phyloP scores from a whole-genome alignment of 768 basidiomycete species.

The Kwoniella dejecticola region DNA sequence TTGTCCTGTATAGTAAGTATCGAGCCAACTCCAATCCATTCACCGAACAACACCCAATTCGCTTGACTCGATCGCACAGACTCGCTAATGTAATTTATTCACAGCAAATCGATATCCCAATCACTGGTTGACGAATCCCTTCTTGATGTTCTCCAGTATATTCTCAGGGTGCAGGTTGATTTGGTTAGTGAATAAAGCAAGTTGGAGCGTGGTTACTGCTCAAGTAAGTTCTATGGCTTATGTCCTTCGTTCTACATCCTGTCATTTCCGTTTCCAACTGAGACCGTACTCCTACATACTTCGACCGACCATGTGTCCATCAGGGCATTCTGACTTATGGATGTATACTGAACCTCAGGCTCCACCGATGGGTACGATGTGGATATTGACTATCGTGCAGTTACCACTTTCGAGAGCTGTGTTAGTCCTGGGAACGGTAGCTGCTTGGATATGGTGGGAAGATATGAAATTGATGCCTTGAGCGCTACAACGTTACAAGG shows the following conservation, averaged over 20 bases:
- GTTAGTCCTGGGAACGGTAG: constrained; percentile 34
- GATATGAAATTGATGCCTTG: constrained; percentile 45
- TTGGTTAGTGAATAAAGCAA: constrained; percentile 53
- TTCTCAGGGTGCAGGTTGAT: constrained; percentile 46
- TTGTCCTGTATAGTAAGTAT: constrained; percentile 50
- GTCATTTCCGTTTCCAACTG: too few relatives aligned
- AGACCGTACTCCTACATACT: too few relatives aligned
- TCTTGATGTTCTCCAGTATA: constrained; percentile 42
- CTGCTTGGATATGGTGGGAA: constrained; percentile 42
- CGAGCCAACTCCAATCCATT: too few relatives aligned
- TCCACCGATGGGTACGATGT: constrained; percentile 52
- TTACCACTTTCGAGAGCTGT: constrained; percentile 46
- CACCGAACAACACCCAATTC: too few relatives aligned
- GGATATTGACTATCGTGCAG: constrained; percentile 54
- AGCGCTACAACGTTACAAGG: background rate
- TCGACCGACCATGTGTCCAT: background rate
- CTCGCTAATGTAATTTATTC: background rate
- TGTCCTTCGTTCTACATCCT: too few relatives aligned
- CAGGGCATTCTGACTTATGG: background rate
- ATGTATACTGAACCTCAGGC: constrained; percentile 39
- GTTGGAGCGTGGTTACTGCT: constrained; percentile 42
- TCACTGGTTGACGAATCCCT: constrained; percentile 36
- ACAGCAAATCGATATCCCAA: constrained; percentile 43
- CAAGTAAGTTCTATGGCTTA: constrained; percentile 34
- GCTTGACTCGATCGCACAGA: too few relatives aligned